Conservation (phyloP, 2,329 filamentous ascomycete species). For the Colletotrichum magnum region DNA sequence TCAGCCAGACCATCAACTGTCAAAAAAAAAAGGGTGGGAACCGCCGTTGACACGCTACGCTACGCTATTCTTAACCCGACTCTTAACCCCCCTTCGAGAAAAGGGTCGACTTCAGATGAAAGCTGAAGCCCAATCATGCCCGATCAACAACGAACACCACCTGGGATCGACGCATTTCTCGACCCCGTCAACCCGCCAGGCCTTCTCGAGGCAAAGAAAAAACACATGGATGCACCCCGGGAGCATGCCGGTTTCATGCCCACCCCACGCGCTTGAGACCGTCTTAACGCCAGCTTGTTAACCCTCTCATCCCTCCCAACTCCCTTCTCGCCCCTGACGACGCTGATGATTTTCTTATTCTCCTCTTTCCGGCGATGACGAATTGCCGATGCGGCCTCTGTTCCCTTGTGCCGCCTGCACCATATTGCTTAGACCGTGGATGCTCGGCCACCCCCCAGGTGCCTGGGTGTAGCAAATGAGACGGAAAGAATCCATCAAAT, state of each 20-base stretch:
- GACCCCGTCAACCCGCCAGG: not conserved
- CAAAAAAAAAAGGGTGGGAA: conserved; percentile 1
- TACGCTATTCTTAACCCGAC: conserved; percentile 24
- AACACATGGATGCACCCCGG: conserved; percentile 21
- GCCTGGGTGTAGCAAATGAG: not conserved
- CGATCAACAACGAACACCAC: not conserved
- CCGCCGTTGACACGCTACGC: conserved; percentile 21
- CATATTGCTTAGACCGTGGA: conserved; percentile 2
- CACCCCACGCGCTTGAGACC: conserved; percentile 27
- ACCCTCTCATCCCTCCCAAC: conserved; percentile 19
- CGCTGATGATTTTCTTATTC: conserved; percentile 5
- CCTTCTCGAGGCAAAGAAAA: conserved; percentile 7
- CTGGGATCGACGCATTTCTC: conserved; percentile 21
- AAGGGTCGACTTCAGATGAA: conserved; percentile 29
- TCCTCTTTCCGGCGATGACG: conserved; percentile 23
- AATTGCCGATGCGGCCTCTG: conserved; percentile 30
- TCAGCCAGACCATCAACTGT: conserved; percentile 21
- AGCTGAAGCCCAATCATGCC: conserved; percentile 22
- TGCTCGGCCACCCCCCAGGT: not conserved
- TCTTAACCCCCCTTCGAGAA: conserved; percentile 22
- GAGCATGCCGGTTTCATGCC: conserved; percentile 29
- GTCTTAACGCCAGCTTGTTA: conserved; percentile 31
- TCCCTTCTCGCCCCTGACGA: conserved; percentile 10
- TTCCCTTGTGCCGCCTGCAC: conserved; percentile 7
- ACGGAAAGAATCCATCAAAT: not conserved